Conservation (phyloP, 1,139 yeast species). For the Taphrina confusa region DNA sequence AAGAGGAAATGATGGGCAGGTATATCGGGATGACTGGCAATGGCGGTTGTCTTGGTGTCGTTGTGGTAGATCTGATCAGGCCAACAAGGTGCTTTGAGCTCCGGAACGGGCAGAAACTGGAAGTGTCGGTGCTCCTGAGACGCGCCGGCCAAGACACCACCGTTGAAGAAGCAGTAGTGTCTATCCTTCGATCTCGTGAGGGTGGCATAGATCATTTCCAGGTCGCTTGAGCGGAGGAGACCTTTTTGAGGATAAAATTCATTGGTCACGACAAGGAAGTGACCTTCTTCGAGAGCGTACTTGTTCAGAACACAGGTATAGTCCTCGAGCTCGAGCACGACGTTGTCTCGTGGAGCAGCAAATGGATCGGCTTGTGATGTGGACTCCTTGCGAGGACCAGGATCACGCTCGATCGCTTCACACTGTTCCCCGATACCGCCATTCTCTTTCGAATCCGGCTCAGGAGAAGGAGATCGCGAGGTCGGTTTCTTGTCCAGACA, state of each 20-base stretch:
- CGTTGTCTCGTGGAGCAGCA: constrained; percentile 30
- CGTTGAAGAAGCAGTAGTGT: constrained; percentile 32
- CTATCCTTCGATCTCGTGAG: neutral
- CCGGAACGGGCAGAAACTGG: constrained; percentile 21
- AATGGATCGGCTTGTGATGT: constrained; percentile 6
- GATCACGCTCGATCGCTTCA: neutral
- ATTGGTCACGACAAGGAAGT: constrained; percentile 30
- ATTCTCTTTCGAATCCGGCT: constrained; percentile 1
- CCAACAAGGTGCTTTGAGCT: constrained; percentile 3
- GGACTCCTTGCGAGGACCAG: neutral
- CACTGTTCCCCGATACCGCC: constrained; percentile 1
- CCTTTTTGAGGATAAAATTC: constrained; percentile 26
- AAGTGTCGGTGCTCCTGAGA: constrained; percentile 28
- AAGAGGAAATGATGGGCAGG: constrained; percentile 8
- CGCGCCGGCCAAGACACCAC: constrained; percentile 29
- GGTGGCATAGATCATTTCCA: constrained; percentile 15
- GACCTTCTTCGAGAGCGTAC: constrained; percentile 22
- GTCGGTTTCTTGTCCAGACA: constrained; percentile 25
- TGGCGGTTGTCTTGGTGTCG: neutral
- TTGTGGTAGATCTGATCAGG: constrained; percentile 2
- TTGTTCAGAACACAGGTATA: constrained; percentile 28
- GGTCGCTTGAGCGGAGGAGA: constrained; percentile 8
- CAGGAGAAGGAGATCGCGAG: constrained; percentile 23
- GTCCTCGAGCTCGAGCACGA: constrained; percentile 15
- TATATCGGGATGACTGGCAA: neutral